Evolutionary conservation across 331 rosid genomes (phyloP).

Genomic region (Acacia concinna): DNA sequence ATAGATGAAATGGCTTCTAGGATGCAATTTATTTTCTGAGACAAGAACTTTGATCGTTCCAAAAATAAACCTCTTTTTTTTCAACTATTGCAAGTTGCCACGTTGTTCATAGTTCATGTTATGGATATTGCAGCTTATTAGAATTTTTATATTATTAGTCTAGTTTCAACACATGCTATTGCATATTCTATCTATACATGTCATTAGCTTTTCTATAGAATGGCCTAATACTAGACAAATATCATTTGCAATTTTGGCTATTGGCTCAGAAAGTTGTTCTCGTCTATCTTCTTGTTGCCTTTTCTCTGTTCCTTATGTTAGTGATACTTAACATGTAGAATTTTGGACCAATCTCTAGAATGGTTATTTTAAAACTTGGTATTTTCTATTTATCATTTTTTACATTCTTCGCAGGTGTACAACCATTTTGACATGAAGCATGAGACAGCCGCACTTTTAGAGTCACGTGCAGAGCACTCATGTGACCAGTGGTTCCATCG

Average conservation of each 20-base stretch:
- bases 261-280: no score
- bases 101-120: neutral
- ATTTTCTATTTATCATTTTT: constrained; percentile 12
- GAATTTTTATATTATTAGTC: neutral
- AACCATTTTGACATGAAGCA: constrained; percentile 96
- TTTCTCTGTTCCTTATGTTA: no score
- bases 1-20: constrained; percentile 13
- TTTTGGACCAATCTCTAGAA: constrained; percentile 25
- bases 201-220: no score
- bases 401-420: constrained; percentile 66
- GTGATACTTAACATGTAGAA: constrained; percentile 20
- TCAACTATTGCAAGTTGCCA: neutral
- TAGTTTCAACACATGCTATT: no score
- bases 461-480: constrained; percentile 84
- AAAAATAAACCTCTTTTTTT: neutral
- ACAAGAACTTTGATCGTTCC: constrained; percentile 5
- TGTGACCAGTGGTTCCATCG: constrained; percentile 73
- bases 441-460: constrained; percentile 90
- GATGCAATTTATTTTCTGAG: constrained; percentile 14
- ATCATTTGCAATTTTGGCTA: no score
- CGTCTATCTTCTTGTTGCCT: no score
- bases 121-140: neutral
- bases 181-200: no score
- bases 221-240: no score
- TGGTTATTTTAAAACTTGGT: neutral